Evolutionary conservation across 1,139 yeast species (phyloP), one percentile per base, ranked within the genome.

Genomic region (Suhomyces ambrosiae): DNA sequence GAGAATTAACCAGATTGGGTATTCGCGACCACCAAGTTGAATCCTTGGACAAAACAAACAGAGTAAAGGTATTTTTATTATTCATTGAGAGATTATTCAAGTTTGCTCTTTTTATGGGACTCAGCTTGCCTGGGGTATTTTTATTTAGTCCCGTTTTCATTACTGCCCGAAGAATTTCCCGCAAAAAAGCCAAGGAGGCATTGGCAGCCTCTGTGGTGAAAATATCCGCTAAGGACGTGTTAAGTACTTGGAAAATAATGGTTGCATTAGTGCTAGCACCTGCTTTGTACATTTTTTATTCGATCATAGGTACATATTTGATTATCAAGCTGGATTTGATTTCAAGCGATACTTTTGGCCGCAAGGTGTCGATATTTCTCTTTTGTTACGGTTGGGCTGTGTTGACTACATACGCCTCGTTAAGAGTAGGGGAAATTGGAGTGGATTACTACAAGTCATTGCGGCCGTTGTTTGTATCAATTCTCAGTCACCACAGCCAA

Each of bases 21-120:
- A 70, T 92, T 39, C 88, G 92, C 18, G 98, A 92, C 58, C 97
- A 92, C 60, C 85, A 86, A 53, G 96, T 92, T 16, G 94, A 86
- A 48, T 68, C 71, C 31, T 81, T 87, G 28, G 69, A 75, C 46
- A 66, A 64, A 41, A 47, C 60, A 33, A 52, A 78, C 45, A 70
- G 79, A 51, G 60, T 78, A 30, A 49, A 68, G 35, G 77, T 63
- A 38, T 74, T 58, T 46, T 66, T 56, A 48, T 75, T 58, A 3
- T 65, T 92, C 25, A 25, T 80, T 4, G 71, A 67, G 36, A 74
- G 96, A 39, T 54, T 78, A 3, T 30, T 72, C 27, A 79, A 81
- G 53, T 66, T 89, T 15, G 30, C 74, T 0, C 48, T 83, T 9
- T 69, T 88, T 27, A 65, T 78, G 10, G 45, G 76, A 0, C 71